Evolutionary conservation across 2,329 filamentous ascomycete species (phyloP), one percentile per base, ranked within the genome.

Genomic region (Mycosphaerella arachidis): DNA sequence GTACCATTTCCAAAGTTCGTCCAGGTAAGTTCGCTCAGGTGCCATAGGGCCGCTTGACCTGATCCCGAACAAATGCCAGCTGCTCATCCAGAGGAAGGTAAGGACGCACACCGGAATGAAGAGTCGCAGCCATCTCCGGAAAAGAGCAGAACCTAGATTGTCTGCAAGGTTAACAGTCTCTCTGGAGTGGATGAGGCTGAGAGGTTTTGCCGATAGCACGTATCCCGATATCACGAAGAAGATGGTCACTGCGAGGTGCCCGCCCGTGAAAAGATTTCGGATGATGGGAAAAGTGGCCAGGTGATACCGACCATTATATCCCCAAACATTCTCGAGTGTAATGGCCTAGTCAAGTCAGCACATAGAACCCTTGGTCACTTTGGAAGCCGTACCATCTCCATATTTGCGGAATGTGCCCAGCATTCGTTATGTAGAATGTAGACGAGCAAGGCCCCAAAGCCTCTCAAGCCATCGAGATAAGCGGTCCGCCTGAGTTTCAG

Each of bases 391-490:
- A 37, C 35, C 35, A 37, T 75, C 43, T 74, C 72, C 0, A 68
- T 67, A 1, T 62, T 70, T 30, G 70, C 72, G 58, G 70, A 75
- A 70, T 84, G 85, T 48, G 77, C 79, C 83, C 83, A 86, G 4
- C 68, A 56, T 63, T 82, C 72, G 70, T 86, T 79, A 70, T 87
- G 84, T 56, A 86, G 83, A 65, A 81, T 77, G 70, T 87, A 89
- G 16, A 89, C 86, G n/a, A 88, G 70, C 31, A 89, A 78, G 3
- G 86, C 84, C 6, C 85, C 86, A 63, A 88, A 86, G 2, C 86
- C 86, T 66, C 86, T 77, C 7, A 89, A 74, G 13, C 86, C 86
- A 65, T 89, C 86, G 13, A 86, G 77, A 65, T 83, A 86, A 16
- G 84, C 82, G 6, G 84, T 52, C 27, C 46, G 46, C 18, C 86